Percentiles rank a stretch among this genome's conserved stretches.
Conservation (phyloP, 2,329 filamentous ascomycete species). For the Paradendryphiella salina region DNA sequence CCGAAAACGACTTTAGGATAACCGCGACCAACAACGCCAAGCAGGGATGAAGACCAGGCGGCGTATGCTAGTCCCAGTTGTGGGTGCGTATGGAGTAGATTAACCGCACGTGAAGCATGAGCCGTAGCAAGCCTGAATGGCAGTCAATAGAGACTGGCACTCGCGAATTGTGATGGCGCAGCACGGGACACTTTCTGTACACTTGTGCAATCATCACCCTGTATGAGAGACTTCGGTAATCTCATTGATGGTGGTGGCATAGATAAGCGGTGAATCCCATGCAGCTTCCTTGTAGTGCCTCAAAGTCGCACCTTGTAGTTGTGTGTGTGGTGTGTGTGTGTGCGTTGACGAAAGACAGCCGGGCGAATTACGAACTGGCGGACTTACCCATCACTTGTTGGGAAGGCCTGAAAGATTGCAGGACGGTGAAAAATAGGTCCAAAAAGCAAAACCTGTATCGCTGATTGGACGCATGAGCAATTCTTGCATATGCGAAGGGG, state of each 20-base stretch:
- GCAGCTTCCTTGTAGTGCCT: background rate
- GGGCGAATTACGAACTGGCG: background rate
- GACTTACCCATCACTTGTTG: slow-evolving; percentile 6
- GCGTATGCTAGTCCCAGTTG: slow-evolving; percentile 9
- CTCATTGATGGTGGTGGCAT: slow-evolving; percentile 1
- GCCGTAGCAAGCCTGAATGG: slow-evolving; percentile 31
- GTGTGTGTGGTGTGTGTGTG: background rate
- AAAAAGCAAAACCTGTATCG: slow-evolving; percentile 20
- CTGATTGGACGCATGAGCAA: slow-evolving; percentile 3
- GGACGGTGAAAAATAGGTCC: background rate
- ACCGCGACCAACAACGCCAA: slow-evolving; percentile 6
- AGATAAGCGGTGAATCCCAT: slow-evolving; percentile 2
- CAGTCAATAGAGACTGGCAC: slow-evolving; percentile 21
- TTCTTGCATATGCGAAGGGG: slow-evolving; percentile 16
- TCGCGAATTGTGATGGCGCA: slow-evolving; percentile 11
- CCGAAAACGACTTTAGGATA: background rate
- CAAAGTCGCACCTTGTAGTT: slow-evolving; percentile 1
- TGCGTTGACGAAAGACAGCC: slow-evolving; percentile 1
- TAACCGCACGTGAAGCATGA: slow-evolving; percentile 32
- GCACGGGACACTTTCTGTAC: background rate
- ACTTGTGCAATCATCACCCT: slow-evolving; percentile 1
- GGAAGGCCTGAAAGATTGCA: slow-evolving; percentile 9
- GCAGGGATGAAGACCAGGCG: slow-evolving; percentile 26
- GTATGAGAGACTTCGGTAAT: slow-evolving; percentile 1
- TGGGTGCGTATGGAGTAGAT: slow-evolving; percentile 9